A percentile compares a stretch with the other conserved stretches of the same genome.
Evolutionary conservation across 2,329 filamentous ascomycete species (phyloP).

Genomic region (Botrytis squamosa): DNA sequence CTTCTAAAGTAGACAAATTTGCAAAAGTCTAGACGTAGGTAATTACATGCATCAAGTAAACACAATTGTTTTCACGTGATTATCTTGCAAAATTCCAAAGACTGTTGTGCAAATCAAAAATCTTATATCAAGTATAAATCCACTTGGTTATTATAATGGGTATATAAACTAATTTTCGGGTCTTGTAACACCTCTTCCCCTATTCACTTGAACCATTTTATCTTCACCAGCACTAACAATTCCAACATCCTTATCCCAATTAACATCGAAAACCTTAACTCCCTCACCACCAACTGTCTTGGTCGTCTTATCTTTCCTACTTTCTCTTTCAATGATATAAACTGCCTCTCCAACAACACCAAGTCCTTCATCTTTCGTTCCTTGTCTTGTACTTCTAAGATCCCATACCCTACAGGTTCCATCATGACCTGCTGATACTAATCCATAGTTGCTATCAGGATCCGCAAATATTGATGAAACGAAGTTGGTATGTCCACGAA

Average conservation of each 20-base stretch:
- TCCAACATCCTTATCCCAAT: conserved; percentile 82
- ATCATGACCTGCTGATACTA: conserved; percentile 88
- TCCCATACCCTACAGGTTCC: conserved; percentile 95
- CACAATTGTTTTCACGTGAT: neutral
- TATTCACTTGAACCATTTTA: conserved; percentile 88
- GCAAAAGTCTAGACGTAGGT: neutral
- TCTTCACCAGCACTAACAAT: conserved; percentile 93
- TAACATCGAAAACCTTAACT: conserved; percentile 84
- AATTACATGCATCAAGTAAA: neutral
- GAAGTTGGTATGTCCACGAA: conserved; percentile 83
- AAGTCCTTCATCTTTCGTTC: conserved; percentile 58
- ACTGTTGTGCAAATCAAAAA: neutral
- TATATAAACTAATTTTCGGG: conserved; percentile 23
- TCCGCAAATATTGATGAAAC: conserved; percentile 51
- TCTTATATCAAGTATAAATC: neutral
- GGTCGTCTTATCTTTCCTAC: conserved; percentile 59
- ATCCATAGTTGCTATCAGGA: conserved; percentile 68
- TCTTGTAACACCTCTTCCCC: conserved; percentile 38
- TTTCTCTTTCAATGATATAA: conserved; percentile 74
- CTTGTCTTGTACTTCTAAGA: conserved; percentile 66
- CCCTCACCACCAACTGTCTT: conserved; percentile 73
- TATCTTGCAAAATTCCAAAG: neutral
- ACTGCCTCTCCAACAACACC: conserved; percentile 68
- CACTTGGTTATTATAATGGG: conserved; percentile 18
- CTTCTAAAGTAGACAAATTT: neutral